Base-by-base conservation (phyloP, 208 protist species). In the Trypanosoma scelopori region DNA sequence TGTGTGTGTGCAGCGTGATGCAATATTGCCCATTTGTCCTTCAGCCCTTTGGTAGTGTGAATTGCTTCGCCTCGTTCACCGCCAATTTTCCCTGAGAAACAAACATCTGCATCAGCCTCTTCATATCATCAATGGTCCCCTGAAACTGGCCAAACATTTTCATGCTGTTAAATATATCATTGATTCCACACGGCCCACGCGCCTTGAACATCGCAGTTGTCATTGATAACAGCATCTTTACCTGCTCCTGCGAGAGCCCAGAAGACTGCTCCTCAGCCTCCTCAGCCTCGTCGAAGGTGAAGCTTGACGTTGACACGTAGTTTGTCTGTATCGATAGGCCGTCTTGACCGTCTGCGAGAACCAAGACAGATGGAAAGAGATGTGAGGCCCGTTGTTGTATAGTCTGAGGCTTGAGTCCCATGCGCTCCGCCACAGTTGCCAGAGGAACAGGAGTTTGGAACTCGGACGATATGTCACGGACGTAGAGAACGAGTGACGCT, bases 151-250 rank as follows among this genome's bases (percentile, higher is more conserved):
- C 82, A 55, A 95, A 79, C 74, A 92, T 77, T 61, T 91, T 93
- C 71, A 95, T 72, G 67, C 87, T 93, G 73, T 85, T 93, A 61
- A 89, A 80, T 20, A 95, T 92, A 43, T 91, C 85, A 18, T 71
- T 80, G 7, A 70, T 65, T 23, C 85, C 68, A 55, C 89, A 82
- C 23, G 86, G 48, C 0, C 70, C 78, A 13, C 77, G 48, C 1
- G 46, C 74, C 62, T 73, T 71, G 37, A 95, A 78, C 65, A 93
- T 82, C 25, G 89, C 81, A 27, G 65, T 85, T 56, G 86, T 65
- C 78, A 91, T 89, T 27, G 72, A 72, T 56, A 83, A 57, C 32
- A 92, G 65, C 50, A 92, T 62, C 41, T 82, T 81, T 35, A 94
- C 52, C 58, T 89, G 69, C 58, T 94, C 85, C n/a, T 67, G 76